Evolutionary conservation across 306 rosid species (phyloP).

Genomic region (Begonia fuchsioides): DNA sequence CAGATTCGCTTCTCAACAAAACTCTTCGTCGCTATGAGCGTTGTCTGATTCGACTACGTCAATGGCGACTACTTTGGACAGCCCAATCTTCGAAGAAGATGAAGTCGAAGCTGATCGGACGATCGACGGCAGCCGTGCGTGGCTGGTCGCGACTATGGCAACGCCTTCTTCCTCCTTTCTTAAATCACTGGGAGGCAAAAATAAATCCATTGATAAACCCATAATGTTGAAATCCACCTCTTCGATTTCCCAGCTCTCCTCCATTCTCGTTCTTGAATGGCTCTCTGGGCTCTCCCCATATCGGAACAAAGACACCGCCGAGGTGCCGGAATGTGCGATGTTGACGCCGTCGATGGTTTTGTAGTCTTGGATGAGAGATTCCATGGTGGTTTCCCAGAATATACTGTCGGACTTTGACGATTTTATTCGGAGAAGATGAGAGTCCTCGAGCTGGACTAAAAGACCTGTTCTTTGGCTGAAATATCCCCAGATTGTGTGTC

Average conservation of each 20-base stretch:
- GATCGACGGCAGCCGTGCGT: conserved; percentile 33
- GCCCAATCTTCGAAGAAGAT: conserved; percentile 26
- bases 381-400: conserved; percentile 93
- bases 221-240: conserved; percentile 76
- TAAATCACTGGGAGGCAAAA: conserved; percentile 73
- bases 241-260: conserved; percentile 73
- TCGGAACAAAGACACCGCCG: conserved; percentile 49
- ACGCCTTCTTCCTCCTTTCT: conserved; percentile 36
- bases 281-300: conserved; percentile 45
- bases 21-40: conserved; percentile 31
- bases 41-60: conserved; percentile 38
- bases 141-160: conserved; percentile 5
- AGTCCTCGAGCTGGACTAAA: conserved; percentile 61
- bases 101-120: conserved; percentile 29
- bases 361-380: conserved; percentile 51
- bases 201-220: conserved; percentile 73
- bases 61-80: conserved; percentile 63
- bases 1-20: too few relatives aligned
- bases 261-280: conserved; percentile 65
- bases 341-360: conserved; percentile 47
- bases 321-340: conserved; percentile 66
- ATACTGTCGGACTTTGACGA: conserved; percentile 29
- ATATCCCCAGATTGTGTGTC: conserved; percentile 83
- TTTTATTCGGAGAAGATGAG: conserved; percentile 63
- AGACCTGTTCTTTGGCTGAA: conserved; percentile 89